A percentile compares a stretch with the other conserved stretches of the same genome.
Evolutionary conservation across 1,139 yeast genomes (phyloP).

Genomic region (Geotrichum europaeum): DNA sequence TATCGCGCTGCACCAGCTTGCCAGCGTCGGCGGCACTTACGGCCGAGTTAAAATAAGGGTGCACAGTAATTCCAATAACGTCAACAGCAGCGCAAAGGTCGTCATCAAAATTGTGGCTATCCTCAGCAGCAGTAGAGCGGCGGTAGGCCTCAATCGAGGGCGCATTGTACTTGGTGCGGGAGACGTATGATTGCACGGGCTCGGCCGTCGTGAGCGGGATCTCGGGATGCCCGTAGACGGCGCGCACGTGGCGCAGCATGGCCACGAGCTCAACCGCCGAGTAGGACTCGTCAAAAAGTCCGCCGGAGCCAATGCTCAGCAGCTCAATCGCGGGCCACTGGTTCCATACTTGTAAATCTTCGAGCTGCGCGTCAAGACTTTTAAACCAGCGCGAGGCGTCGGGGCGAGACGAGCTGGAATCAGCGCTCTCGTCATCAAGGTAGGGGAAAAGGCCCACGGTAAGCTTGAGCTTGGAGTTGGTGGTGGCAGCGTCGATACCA

Average conservation of each 20-base stretch:
- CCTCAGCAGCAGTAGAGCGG: neutral
- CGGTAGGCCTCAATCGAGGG: constrained; percentile 21
- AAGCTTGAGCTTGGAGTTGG: constrained; percentile 19
- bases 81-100: constrained; percentile 30
- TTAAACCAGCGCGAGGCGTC: constrained; percentile 15
- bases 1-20: constrained; percentile 25
- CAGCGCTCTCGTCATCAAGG: constrained; percentile 14
- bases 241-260: constrained; percentile 24
- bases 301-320: constrained; percentile 30
- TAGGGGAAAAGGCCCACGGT: constrained; percentile 28
- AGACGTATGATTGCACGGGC: constrained; percentile 29
- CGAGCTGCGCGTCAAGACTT: constrained; percentile 23
- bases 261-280: constrained; percentile 25
- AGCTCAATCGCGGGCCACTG: constrained; percentile 25
- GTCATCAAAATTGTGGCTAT: constrained; percentile 11
- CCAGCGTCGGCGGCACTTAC: constrained; percentile 24
- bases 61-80: constrained; percentile 27
- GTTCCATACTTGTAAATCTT: constrained; percentile 23
- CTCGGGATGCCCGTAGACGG: constrained; percentile 4
- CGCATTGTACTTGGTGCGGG: constrained; percentile 26
- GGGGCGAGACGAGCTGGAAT: neutral
- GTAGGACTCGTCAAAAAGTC: constrained; percentile 26
- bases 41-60: constrained; percentile 28
- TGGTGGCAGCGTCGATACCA: neutral
- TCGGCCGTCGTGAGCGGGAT: constrained; percentile 25